Evolutionary conservation across 1,284 basidiomycete genomes (phyloP), one percentile per base, ranked within the genome.

Genomic region (Trichosporon ovoides): DNA sequence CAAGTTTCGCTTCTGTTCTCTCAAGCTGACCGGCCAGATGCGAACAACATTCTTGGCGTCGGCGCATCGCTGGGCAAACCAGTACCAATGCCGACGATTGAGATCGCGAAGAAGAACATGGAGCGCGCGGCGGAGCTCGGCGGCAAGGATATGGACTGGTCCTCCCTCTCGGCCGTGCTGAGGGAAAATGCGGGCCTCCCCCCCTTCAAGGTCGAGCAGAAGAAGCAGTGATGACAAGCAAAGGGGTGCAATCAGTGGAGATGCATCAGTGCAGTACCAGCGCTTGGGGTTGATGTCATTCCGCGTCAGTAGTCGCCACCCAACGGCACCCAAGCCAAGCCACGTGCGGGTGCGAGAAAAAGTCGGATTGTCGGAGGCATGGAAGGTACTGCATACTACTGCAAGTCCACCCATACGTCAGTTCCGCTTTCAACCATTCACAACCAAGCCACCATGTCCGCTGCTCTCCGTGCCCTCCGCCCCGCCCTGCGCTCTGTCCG

Each of bases 61-160:
- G 63, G 67, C 34, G 57, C 52, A 4, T 63, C 65, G 38, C 61
- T 70, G 18, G 66, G 65, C n/a, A 66, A 64, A 38, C 63, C 61
- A 10, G 59, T 64, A 10, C 38, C 57, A 13, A 43, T 72, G 40
- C 68, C 70, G 1, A 68, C 64, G 4, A 64, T 72, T 46, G 62
- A 66, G 54, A 52, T 58, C 12, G 70, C 67, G 9, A 53, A 58
- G 50, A 48, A 59, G 31, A 66, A 70, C 53, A 65, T 72, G 55
- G 54, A 65, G 34, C 57, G 62, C 28, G 67, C 67, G 11, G 60
- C 57, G 19, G 66, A 69, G 56, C 50, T 69, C 28, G 67, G 65
- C 12, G 64, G 64, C 4, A 20, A 52, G 10, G 52, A 63, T 28
- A 54, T 68, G 49, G 69, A 71, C 58, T 69, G 69, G 68, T 56